phyloP scores from a whole-genome alignment of 108 stramenopile species.

The Skeletonema marinoi region DNA sequence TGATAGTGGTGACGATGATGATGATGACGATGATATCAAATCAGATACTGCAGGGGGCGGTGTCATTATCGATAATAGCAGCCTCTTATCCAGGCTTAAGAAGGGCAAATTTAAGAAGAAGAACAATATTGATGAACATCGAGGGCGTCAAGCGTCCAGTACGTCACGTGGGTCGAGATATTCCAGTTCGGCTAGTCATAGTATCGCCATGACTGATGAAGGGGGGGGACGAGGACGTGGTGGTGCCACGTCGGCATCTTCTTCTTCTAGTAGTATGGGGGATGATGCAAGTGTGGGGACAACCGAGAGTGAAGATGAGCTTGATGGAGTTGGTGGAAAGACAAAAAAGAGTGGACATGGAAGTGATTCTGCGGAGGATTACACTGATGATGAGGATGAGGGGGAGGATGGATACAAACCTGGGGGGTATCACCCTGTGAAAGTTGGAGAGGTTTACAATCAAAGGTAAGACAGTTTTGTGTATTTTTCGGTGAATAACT shows the following conservation, averaged over 20 bases:
- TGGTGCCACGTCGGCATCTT: conserved; percentile 15
- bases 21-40: conserved; percentile 15
- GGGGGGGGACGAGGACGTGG: background rate
- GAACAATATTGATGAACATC: background rate
- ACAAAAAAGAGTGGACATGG: conserved; percentile 38
- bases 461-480: conserved; percentile 66
- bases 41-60: background rate
- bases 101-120: background rate
- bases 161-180: conserved; percentile 1
- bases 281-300: conserved; percentile 40
- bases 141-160: background rate
- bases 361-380: conserved; percentile 86
- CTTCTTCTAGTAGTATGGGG: conserved; percentile 30
- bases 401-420: conserved; percentile 89
- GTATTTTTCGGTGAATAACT: conserved; percentile 10
- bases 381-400: conserved; percentile 94
- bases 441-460: conserved; percentile 93
- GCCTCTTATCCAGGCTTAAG: background rate
- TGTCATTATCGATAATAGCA: background rate
- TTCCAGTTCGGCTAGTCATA: background rate
- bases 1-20: background rate
- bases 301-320: conserved; percentile 33
- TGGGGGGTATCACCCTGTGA: conserved; percentile 96
- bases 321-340: conserved; percentile 5
- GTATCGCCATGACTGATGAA: conserved; percentile 1